These are phyloP conservation scores for Plasmodium ovale DNA, from an alignment of 169 alveolate genomes.

Conservation along the genomic window DNA sequence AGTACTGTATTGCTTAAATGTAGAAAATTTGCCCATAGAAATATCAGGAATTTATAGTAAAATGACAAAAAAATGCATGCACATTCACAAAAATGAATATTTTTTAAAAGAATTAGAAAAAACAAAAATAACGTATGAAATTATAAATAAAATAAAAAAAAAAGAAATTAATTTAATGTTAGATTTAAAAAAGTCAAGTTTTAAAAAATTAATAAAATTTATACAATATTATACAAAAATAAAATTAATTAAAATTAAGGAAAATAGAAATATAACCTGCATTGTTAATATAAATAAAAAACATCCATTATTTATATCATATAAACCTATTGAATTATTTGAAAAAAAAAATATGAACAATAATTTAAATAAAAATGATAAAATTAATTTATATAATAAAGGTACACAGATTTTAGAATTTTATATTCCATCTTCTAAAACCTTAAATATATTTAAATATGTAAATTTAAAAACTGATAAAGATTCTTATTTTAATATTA, in stretches of 20 bases:
- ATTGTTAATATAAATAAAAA: constrained; percentile 74
- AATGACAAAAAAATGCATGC: constrained; percentile 73
- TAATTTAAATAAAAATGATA: constrained; percentile 32
- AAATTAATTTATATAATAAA: constrained; percentile 46
- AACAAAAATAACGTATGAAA: constrained; percentile 2
- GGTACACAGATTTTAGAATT: constrained; percentile 70
- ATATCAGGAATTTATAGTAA: constrained; percentile 77
- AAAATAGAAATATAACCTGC: constrained; percentile 66
- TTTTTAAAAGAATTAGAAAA: constrained; percentile 43
- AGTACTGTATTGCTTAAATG: constrained; percentile 50
- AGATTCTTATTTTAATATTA: constrained; percentile 39
- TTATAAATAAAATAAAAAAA: constrained; percentile 14
- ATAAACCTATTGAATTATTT: constrained; percentile 62
- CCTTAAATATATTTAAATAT: constrained; percentile 50
- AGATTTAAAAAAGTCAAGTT: constrained; percentile 76
- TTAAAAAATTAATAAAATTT: constrained; percentile 75
- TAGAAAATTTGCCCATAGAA: constrained; percentile 77
- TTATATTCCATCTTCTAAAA: constrained; percentile 71
- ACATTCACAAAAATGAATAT: constrained; percentile 37
- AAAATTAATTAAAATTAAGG: constrained; percentile 74
- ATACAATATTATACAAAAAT: constrained; percentile 77
- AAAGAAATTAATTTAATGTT: constrained; percentile 50
- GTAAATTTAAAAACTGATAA: constrained; percentile 59
- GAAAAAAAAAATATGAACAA: constrained; percentile 41
- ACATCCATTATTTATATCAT: constrained; percentile 49